Evolutionary conservation across 192 early-diverging fungal genomes (phyloP).

Genomic region (Coemansia sp.): DNA sequence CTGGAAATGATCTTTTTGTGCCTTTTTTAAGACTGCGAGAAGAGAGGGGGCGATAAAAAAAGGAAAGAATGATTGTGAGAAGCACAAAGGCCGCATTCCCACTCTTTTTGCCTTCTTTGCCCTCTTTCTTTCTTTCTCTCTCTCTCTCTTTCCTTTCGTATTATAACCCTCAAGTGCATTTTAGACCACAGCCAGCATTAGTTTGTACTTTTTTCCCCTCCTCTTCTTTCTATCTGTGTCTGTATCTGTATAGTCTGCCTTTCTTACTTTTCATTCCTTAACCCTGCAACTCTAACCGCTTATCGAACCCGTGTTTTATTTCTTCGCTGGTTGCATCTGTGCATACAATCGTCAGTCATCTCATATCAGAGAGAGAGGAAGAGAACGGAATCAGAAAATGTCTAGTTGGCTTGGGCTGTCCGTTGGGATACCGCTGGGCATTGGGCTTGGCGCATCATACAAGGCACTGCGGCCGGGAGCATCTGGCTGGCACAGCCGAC

Average conservation of each 20-base stretch:
- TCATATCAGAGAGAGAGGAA: background rate
- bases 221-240: background rate
- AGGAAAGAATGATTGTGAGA: background rate
- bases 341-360: background rate
- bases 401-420: constrained; percentile 43
- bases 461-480: constrained; percentile 20
- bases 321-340: background rate
- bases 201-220: constrained; percentile 6
- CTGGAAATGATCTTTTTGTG: background rate
- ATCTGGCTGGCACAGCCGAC: constrained; percentile 35
- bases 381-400: constrained; percentile 23
- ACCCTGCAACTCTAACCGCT: background rate
- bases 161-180: background rate
- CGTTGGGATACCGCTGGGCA: constrained; percentile 31
- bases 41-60: background rate
- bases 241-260: background rate
- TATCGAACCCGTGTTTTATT: too few species aligned
- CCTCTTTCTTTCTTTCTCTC: constrained; percentile 7
- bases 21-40: background rate
- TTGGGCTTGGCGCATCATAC: constrained; percentile 35
- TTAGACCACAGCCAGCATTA: background rate
- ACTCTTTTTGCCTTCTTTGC: constrained; percentile 9
- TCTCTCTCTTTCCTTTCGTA: constrained; percentile 8
- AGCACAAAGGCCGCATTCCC: background rate
- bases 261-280: background rate